Evolutionary conservation across 352 stramenopile species (phyloP), one percentile per base, ranked within the genome.

Genomic region (Phytophthora parvispora): DNA sequence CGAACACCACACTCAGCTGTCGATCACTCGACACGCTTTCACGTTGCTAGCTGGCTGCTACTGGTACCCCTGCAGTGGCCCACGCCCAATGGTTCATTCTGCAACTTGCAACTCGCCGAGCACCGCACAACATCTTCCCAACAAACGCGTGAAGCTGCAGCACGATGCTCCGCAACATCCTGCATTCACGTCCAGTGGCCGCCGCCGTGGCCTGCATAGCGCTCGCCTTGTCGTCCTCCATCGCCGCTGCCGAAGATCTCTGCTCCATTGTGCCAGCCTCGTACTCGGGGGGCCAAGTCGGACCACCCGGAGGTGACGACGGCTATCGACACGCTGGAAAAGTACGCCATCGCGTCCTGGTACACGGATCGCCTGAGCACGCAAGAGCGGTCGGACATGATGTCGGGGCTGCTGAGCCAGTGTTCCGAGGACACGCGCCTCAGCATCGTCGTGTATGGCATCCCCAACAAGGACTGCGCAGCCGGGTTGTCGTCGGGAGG

Each of bases 401-500:
- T 77, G 18, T 59, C 67, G n/a, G 54, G 34, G 22, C 67, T 91
- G 20, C 57, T 84, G 13, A 60, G 28, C 12, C 48, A 60, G 28
- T 87, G 81, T 40, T 56, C 59, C 1, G 64, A 75, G 24, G 74
- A 75, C 27, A 74, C 69, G 24, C 74, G 80, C 2, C 55, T 90
- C 7, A 86, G 47, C 15, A 64, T 91, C 53, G 81, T 90, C 9
- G 78, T 91, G 22, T 91, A 91, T 56, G 83, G 83, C n/a, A 69
- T 91, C 15, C 83, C 81, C 10, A 78, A 88, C 60, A 90, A 91
- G 62, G 81, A 91, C 64, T 89, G 83, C 45, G 70, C 72, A 20
- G 74, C 69, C 13, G 73, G 75, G 16, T 75, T 83, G 48, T 91
- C 83, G 25, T 72, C 64, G 0, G 58, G 67, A 32, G 70, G 75